phyloP scores from a whole-genome alignment of 306 rosid species.

The Parietaria judaica region DNA sequence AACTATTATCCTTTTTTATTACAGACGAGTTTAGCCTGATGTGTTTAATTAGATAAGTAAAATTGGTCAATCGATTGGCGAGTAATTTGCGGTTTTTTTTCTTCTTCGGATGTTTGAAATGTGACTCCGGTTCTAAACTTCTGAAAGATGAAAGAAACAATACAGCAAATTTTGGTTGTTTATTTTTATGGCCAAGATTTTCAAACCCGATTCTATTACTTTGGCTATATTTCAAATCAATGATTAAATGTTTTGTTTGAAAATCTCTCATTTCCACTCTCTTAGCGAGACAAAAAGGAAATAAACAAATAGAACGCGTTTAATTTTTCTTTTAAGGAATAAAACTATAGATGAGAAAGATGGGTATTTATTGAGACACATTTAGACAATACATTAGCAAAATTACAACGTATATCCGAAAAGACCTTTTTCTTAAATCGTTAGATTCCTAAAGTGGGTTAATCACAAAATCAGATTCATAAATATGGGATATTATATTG shows the following conservation, averaged over 20 bases:
- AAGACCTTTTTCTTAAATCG: neutral
- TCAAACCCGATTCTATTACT: neutral
- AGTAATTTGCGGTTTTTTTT: too few relatives aligned
- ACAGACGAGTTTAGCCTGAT: too few relatives aligned
- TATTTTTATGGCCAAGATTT: neutral
- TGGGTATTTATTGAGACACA: neutral
- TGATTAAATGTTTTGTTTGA: neutral
- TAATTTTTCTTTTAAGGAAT: neutral
- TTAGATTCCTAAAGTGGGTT: too few relatives aligned
- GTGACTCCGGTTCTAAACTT: too few relatives aligned
- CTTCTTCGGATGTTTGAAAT: too few relatives aligned
- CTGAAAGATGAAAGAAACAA: too few relatives aligned
- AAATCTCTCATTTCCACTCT: neutral
- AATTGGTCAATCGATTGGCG: too few relatives aligned
- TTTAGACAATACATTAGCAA: slow-evolving; percentile 1
- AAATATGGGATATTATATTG: too few relatives aligned
- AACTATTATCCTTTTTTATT: too few relatives aligned
- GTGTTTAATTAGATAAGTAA: too few relatives aligned
- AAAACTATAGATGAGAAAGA: neutral
- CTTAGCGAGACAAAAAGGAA: neutral
- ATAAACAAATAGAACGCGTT: neutral
- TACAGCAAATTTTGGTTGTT: too few relatives aligned
- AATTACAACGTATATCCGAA: neutral
- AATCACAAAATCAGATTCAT: too few relatives aligned
- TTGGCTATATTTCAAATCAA: neutral